These are phyloP conservation scores for Leccinum subrobustum DNA, from an alignment of 1,284 basidiomycete species.

Conservation along the genomic window DNA sequence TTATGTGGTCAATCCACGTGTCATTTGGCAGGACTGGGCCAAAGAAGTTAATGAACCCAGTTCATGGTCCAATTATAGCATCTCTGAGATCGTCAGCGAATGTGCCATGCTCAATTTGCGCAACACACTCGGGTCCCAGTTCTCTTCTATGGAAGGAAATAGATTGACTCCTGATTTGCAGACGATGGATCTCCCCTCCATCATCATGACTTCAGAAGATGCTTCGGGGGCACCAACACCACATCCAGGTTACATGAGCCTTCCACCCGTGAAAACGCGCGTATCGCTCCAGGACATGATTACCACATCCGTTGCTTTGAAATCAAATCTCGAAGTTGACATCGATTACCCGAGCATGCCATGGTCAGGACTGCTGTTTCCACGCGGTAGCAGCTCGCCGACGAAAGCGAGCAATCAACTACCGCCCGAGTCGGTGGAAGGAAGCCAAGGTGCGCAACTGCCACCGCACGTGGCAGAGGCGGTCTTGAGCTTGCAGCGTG, in stretches of 20 bases:
- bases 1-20: conserved; percentile 71
- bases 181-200: conserved; percentile 3
- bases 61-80: conserved; percentile 67
- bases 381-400: conserved; percentile 23
- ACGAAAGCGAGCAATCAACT: conserved; percentile 13
- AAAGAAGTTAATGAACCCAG: conserved; percentile 63
- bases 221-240: conserved; percentile 25
- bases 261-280: conserved; percentile 36
- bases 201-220: conserved; percentile 18
- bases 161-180: conserved; percentile 7
- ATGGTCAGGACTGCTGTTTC: conserved; percentile 49
- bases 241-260: conserved; percentile 23
- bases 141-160: conserved; percentile 18
- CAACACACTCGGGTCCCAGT: conserved; percentile 45
- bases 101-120: conserved; percentile 68
- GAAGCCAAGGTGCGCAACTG: conserved; percentile 27
- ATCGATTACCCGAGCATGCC: conserved; percentile 44
- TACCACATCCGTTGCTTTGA: conserved; percentile 63
- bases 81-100: conserved; percentile 68
- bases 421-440: conserved; percentile 12
- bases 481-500: conserved; percentile 68
- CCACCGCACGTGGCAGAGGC: conserved; percentile 55
- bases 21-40: conserved; percentile 63
- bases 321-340: conserved; percentile 62
- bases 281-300: conserved; percentile 74